Percentiles rank a stretch among this genome's conserved stretches.
Conservation (phyloP, 371 early-diverging fungal species). For the Capillidium rhysosporum region DNA sequence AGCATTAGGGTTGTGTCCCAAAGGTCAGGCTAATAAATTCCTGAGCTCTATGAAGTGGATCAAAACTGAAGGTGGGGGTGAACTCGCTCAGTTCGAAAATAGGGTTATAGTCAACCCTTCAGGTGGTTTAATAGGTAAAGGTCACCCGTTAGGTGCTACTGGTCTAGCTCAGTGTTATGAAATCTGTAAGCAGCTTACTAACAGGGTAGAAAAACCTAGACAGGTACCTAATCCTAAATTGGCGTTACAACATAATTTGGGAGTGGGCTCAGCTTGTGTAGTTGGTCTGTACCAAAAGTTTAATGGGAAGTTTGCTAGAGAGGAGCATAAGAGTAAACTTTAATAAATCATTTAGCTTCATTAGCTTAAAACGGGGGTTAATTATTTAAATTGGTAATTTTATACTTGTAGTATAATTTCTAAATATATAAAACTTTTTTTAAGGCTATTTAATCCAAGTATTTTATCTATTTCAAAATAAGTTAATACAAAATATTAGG, state of each 20-base stretch:
- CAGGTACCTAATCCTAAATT: constrained; percentile 43
- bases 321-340: background rate
- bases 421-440: too few relatives aligned
- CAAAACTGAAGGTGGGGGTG: constrained; percentile 30
- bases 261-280: constrained; percentile 60
- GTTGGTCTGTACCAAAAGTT: constrained; percentile 41
- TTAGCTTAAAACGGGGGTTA: too few relatives aligned
- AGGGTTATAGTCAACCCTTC: constrained; percentile 54
- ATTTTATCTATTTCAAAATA: too few relatives aligned
- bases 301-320: background rate
- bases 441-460: too few relatives aligned
- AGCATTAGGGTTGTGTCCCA: constrained; percentile 41
- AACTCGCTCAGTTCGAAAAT: background rate
- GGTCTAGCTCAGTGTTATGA: constrained; percentile 60
- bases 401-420: too few relatives aligned
- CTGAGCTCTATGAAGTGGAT: constrained; percentile 17
- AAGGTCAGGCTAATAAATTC: constrained; percentile 37
- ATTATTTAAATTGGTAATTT: too few relatives aligned
- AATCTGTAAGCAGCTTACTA: constrained; percentile 37
- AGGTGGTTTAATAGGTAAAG: constrained; percentile 62
- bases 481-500: too few relatives aligned
- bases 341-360: background rate
- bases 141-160: constrained; percentile 64
- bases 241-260: constrained; percentile 63
- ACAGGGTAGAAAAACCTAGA: constrained; percentile 40